Evolutionary conservation across 768 basidiomycete genomes (phyloP).

Genomic region (Lactarius tabidus): DNA sequence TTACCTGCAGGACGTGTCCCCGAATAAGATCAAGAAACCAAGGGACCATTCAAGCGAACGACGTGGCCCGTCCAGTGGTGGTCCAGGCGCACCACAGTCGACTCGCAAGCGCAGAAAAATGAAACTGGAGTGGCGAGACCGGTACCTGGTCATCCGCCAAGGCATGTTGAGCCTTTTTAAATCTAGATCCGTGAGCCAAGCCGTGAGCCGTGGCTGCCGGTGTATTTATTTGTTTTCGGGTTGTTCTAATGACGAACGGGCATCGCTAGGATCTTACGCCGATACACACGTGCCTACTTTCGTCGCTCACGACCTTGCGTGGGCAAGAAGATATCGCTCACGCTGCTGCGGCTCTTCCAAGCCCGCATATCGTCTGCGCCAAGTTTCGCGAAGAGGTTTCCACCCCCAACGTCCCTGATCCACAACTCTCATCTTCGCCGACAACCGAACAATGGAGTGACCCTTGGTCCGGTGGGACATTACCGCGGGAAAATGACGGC

Average conservation of each 20-base stretch:
- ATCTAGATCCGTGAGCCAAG: conserved; percentile 47
- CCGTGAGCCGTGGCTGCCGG: conserved; percentile 38
- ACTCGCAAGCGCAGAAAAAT: conserved; percentile 31
- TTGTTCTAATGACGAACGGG: not conserved
- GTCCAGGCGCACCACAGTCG: not conserved
- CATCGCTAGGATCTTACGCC: conserved; percentile 20
- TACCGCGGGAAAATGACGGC: conserved; percentile 17
- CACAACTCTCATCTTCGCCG: not conserved
- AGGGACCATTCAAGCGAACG: conserved; percentile 17
- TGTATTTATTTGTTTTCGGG: not conserved
- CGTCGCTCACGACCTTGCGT: conserved; percentile 19
- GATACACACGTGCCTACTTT: conserved; percentile 23
- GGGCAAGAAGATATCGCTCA: conserved; percentile 20
- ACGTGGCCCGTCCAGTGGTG: not conserved
- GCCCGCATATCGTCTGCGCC: conserved; percentile 24
- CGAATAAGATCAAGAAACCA: conserved; percentile 19
- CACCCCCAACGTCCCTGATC: not conserved
- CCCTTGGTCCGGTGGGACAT: conserved; percentile 22
- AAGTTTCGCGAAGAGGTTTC: conserved; percentile 13
- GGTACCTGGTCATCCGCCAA: conserved; percentile 59
- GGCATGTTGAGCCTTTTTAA: conserved; percentile 53
- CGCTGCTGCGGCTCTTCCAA: not conserved
- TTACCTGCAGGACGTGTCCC: conserved; percentile 1
- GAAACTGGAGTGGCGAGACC: conserved; percentile 57
- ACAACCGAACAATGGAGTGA: conserved; percentile 18